phyloP scores from a whole-genome alignment of 208 protist species.

The Leptomonas pyrrhocoris region DNA sequence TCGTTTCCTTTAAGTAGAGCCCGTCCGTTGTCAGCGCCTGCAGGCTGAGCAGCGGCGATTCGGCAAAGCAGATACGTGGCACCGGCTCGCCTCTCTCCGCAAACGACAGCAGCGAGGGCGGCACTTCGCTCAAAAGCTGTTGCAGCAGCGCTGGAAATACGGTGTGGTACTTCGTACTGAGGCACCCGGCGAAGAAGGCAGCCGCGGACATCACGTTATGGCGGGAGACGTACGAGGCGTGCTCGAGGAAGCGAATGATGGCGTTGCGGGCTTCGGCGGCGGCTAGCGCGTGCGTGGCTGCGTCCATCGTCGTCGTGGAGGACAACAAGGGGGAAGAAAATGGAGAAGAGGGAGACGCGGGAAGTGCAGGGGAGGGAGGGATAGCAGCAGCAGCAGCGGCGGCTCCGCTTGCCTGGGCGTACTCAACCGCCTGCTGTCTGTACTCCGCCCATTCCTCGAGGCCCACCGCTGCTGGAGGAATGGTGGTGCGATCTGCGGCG shows the following conservation, averaged over 20 bases:
- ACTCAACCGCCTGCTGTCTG: conserved; percentile 24
- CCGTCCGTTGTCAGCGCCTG: conserved; percentile 29
- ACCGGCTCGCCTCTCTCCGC: background rate
- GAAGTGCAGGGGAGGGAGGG: background rate
- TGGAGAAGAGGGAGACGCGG: background rate
- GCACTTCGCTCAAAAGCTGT: conserved; percentile 28
- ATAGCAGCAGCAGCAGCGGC: background rate
- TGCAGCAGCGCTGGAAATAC: conserved; percentile 40
- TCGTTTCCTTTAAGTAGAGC: conserved; percentile 42
- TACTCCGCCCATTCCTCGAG: conserved; percentile 61
- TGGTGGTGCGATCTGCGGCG: background rate
- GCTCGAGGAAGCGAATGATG: conserved; percentile 56
- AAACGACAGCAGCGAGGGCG: background rate
- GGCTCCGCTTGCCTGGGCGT: background rate
- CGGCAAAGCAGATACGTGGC: conserved; percentile 34
- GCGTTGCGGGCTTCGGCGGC: conserved; percentile 38
- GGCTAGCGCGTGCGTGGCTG: conserved; percentile 13
- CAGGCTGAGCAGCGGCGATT: conserved; percentile 17
- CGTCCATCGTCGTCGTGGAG: conserved; percentile 34
- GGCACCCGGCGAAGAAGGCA: conserved; percentile 42
- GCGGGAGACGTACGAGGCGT: conserved; percentile 36
- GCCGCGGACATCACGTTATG: conserved; percentile 24
- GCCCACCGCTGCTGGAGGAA: conserved; percentile 34
- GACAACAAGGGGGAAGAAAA: no score
- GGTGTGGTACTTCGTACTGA: conserved; percentile 61